Base-by-base conservation (phyloP, 371 early-diverging fungal genomes). In the Mucor racemosus region DNA sequence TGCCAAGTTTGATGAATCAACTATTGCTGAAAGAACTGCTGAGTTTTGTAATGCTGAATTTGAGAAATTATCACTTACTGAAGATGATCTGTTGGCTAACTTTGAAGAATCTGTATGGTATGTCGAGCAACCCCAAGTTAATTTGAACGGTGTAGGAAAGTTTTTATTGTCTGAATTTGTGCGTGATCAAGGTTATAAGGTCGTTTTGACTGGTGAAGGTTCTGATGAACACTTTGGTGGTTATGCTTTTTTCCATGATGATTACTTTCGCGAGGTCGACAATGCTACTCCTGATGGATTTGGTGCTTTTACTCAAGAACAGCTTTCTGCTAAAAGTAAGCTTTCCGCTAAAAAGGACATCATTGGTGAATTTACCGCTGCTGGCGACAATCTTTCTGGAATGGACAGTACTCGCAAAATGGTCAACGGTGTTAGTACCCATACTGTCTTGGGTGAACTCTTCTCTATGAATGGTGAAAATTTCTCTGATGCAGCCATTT, bases 191-290 rank as follows among this genome's bases (percentile, higher is more conserved):
- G 88, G 88, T 4, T 78, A 81, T 70, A 75, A 60, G 39, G 71
- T 80, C 0, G 80, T 89, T n/a, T 76, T 83, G 66, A 87, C 88
- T 0, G 90, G 90, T 31, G 88, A 89, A 68, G 88, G 86, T 0
- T 84, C 88, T 0, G 90, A 89, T 58, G 90, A 89, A 56, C 74
- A 87, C 19, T 90, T 88, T 75, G 87, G 84, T 6, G 90, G 90
- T 0, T 88, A 90, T 68, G 62, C 70, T 5, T 86, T 86, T 60
- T 69, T 90, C 64, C 78, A 77, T 54, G 54, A 44, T 58, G 81
- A 85, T 38, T 68, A 68, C n/a, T 62, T 68, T 19, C 69, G 57
- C 36, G 73, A 73, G 41, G 36, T 66, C 6, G 73, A 73, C 31
- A 36, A 58, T 31, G 15, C 69, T 35, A 42, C 60, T 41, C 73